These are phyloP conservation scores for Paulownia fortunei DNA, from an alignment of 257 asterid species.

Conservation along the genomic window DNA sequence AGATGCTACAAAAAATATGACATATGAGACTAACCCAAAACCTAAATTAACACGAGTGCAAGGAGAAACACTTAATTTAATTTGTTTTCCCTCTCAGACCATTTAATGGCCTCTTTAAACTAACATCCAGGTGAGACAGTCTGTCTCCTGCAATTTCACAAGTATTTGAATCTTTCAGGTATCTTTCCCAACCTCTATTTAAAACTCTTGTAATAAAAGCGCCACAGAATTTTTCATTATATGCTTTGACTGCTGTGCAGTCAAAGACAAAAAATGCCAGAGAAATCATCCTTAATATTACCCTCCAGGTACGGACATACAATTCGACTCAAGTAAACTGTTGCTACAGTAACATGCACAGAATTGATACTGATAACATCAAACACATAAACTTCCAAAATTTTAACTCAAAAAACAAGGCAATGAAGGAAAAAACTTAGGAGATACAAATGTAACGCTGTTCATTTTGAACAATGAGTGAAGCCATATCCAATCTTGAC, in stretches of 20 bases:
- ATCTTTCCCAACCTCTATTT: not conserved
- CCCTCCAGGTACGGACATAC: not conserved
- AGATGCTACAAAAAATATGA: slow-evolving; percentile 57
- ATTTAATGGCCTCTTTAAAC: slow-evolving; percentile 17
- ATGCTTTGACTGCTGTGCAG: not conserved
- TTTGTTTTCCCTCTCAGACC: slow-evolving; percentile 1
- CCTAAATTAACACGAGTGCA: slow-evolving; percentile 9
- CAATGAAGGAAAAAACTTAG: not conserved
- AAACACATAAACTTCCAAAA: not conserved
- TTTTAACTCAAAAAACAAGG: not conserved
- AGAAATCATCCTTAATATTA: not conserved
- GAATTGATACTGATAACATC: slow-evolving; percentile 9
- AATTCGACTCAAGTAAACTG: slow-evolving; percentile 14
- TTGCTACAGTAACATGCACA: not conserved
- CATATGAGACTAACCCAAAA: slow-evolving; percentile 29
- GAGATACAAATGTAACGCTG: slow-evolving; percentile 11
- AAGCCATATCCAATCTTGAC: slow-evolving; percentile 5
- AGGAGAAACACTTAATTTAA: slow-evolving; percentile 2
- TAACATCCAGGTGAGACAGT: slow-evolving; percentile 2
- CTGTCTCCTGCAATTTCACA: slow-evolving; percentile 12
- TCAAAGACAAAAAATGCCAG: not conserved
- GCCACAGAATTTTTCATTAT: not conserved
- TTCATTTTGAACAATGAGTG: slow-evolving; percentile 17
- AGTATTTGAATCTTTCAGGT: not conserved
- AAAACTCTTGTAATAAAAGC: slow-evolving; percentile 15